Base-by-base conservation (phyloP, 2,329 filamentous ascomycete species). In the Bisporella sp. region DNA sequence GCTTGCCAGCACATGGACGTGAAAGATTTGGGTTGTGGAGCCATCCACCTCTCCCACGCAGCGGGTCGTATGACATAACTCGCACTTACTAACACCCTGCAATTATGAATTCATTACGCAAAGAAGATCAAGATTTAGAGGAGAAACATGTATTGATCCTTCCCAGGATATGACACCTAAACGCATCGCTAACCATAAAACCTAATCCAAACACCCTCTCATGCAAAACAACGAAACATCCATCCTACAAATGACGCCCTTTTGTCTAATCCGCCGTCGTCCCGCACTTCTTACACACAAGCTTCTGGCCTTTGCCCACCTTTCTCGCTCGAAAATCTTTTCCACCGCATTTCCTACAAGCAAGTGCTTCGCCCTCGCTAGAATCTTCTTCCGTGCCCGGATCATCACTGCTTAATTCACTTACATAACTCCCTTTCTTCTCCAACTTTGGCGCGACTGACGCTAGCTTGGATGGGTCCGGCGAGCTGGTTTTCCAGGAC, bases 311-410 rank as follows among this genome's bases (percentile, higher is more conserved):
- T 41, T 69, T 71, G 31, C 71, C 73, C 4, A 74, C 68, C 53
- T 75, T 79, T 57, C 75, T 79, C 1, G 78, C 77, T 56, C 79
- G 79, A 57, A 89, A 89, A 53, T 82, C 79, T 21, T 68, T 75
- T 1, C 78, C 74, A 4, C 76, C 75, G 60, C 85, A 89, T 53
- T 73, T 74, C 28, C 71, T 68, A 59, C 84, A 87, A 29, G 66
- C 72, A 56, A 78, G 65, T 35, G 73, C 69, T 46, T 73, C 73
- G n/a, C 70, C 70, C 21, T 75, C 74, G 6, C 70, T 68, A 9
- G 71, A 72, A 4, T 73, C 72, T 11, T 67, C 68, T 47, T 21
- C 53, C 44, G 53, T 49, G 7, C 50, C 50, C 21, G 69, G 69
- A 51, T 72, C 70, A 57, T 81, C 78, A 54, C 77, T 82, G 62